Conservation (phyloP, 2,329 filamentous ascomycete species). For the Paraphoma chrysanthemicola region DNA sequence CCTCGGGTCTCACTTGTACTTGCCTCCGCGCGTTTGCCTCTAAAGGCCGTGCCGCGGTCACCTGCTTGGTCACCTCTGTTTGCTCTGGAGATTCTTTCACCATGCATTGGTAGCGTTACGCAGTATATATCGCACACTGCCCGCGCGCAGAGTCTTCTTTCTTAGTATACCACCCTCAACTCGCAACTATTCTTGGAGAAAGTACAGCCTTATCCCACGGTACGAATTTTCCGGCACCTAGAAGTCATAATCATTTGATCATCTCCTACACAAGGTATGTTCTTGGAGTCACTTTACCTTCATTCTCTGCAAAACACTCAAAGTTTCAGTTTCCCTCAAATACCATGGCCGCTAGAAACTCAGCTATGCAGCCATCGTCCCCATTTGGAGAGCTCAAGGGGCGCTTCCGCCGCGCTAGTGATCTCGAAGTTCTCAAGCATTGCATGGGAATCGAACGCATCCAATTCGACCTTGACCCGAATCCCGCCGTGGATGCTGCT, state of each 20-base stretch:
- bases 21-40: neutral
- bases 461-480: neutral
- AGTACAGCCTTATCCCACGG: too few relatives aligned
- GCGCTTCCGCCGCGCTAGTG: conserved; percentile 3
- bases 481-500: neutral
- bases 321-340: neutral
- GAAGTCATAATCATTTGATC: too few relatives aligned
- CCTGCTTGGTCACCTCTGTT: neutral
- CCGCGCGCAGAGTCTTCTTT: neutral
- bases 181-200: too few relatives aligned
- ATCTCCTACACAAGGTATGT: too few relatives aligned
- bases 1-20: neutral
- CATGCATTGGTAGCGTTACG: neutral
- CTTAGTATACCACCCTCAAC: neutral
- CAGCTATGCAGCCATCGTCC: neutral
- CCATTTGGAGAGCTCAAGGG: neutral
- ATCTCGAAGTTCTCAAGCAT: conserved; percentile 9
- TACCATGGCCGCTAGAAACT: neutral
- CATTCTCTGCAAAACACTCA: neutral
- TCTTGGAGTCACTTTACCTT: too few relatives aligned
- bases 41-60: neutral
- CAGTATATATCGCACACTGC: neutral
- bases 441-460: conserved; percentile 7
- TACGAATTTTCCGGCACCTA: too few relatives aligned
- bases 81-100: neutral